phyloP scores from a whole-genome alignment of 2,329 filamentous ascomycete species.

The Beauveria medogensis region DNA sequence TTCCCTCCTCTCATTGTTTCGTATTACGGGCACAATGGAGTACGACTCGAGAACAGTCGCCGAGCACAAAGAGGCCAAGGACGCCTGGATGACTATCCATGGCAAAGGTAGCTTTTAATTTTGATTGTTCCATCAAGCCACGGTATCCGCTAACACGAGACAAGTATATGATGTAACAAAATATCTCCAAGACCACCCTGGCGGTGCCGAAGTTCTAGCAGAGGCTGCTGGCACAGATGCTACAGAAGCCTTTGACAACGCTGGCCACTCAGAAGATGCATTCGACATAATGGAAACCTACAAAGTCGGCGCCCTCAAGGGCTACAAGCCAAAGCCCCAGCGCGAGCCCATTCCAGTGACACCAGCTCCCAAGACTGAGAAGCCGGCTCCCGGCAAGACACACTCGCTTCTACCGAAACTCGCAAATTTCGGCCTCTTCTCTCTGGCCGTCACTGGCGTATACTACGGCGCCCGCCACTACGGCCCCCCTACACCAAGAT shows the following conservation, averaged over 20 bases:
- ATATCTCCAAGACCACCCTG: slow-evolving; percentile 54
- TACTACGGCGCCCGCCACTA: slow-evolving; percentile 16
- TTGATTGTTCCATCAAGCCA: background rate
- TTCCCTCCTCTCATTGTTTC: too few relatives aligned
- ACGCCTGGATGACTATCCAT: slow-evolving; percentile 49
- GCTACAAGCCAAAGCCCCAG: slow-evolving; percentile 15
- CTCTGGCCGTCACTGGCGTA: slow-evolving; percentile 16
- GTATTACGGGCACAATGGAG: slow-evolving; percentile 9
- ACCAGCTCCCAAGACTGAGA: background rate
- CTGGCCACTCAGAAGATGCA: slow-evolving; percentile 66
- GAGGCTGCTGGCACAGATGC: slow-evolving; percentile 73
- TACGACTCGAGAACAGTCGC: slow-evolving; percentile 35
- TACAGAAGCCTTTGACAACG: slow-evolving; percentile 74
- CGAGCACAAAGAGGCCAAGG: slow-evolving; percentile 37
- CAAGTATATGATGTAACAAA: slow-evolving; percentile 48
- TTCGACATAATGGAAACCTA: slow-evolving; percentile 33
- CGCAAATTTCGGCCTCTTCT: slow-evolving; percentile 16
- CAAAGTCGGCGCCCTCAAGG: slow-evolving; percentile 30
- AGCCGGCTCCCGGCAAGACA: background rate
- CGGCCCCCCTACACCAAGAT: background rate
- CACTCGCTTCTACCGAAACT: slow-evolving; percentile 1
- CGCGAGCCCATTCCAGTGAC: background rate
- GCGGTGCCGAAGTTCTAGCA: slow-evolving; percentile 69
- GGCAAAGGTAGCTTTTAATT: slow-evolving; percentile 34
- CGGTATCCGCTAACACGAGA: background rate